Base-by-base conservation (phyloP, 129 eudicot genomes). In the Centrapalus pauciflorus region DNA sequence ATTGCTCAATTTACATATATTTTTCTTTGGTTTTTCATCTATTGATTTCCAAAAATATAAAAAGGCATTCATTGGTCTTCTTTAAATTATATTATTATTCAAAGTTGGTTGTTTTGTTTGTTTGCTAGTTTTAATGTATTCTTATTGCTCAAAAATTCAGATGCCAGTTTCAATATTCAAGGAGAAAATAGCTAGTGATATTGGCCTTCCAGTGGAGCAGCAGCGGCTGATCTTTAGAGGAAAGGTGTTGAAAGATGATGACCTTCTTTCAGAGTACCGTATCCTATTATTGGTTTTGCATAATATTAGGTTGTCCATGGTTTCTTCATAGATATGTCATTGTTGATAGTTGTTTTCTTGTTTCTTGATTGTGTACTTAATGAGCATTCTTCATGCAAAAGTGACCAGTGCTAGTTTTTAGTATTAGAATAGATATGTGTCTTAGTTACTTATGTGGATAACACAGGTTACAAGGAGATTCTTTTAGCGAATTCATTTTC, bases 171-270 rank as follows among this genome's bases (percentile, higher is more conserved):
- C 85, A 41, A 58, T 40, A 32, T 86, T 93, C 55, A 93, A 93
- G 88, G 93, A 81, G 82, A 89, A 82, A 50, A 77, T 93, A 67
- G 90, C 96, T 50, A 58, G 70, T 74, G 65, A 84, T 78, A 72
- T 79, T 50, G 90, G 84, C 48, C 82, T 93, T 34, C 86, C 96
- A 12, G 95, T 93, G 35, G 96, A 76, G 43, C 96, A 86, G 52
- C 95, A 86, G 13, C 82, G 95, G 10, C 84, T 93, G 35, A 93
- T 93, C 76, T 93, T 93, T 59, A 84, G 96, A 81, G 99, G 99
- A 74, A 93, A 93, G 77, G 95, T 89, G 50, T 69, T 93, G 79
- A 93, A 89, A 83, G 96, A 93, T 62, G 85, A 84, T n/a, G 87
- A 84, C 78, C 84, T 25, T 72, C 92, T 93, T 66, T 88, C 96